A percentile compares a stretch with the other conserved stretches of the same genome.
phyloP scores from a whole-genome alignment of 73 alveolate genomes.

The Blepharisma japonicum region DNA sequence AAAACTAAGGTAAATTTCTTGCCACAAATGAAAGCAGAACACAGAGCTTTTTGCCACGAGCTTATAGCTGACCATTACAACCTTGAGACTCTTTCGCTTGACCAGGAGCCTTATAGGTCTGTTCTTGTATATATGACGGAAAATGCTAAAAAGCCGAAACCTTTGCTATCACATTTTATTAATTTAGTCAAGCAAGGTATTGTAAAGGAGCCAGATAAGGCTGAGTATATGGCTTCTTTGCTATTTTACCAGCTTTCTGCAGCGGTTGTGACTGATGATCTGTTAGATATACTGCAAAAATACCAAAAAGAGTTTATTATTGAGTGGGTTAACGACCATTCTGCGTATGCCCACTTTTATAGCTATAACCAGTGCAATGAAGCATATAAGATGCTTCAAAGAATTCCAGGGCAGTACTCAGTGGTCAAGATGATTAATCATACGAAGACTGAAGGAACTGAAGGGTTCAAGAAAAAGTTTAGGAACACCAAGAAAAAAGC shows the following conservation, averaged over 20 bases:
- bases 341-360: constrained; percentile 18
- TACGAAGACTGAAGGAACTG: not conserved
- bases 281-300: not conserved
- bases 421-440: constrained; percentile 14
- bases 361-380: constrained; percentile 5
- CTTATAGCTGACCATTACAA: constrained; percentile 7
- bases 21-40: constrained; percentile 29
- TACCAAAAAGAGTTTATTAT: constrained; percentile 18
- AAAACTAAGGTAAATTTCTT: constrained; percentile 18
- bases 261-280: constrained; percentile 13
- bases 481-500: constrained; percentile 7
- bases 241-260: constrained; percentile 27
- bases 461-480: constrained; percentile 20
- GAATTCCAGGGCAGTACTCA: constrained; percentile 28
- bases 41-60: constrained; percentile 25
- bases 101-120: constrained; percentile 26
- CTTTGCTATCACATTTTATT: not conserved
- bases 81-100: constrained; percentile 9
- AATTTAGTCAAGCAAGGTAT: constrained; percentile 11
- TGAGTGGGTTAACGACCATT: constrained; percentile 33
- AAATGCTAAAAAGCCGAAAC: not conserved
- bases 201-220: not conserved
- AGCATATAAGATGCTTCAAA: constrained; percentile 10
- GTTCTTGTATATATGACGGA: constrained; percentile 15
- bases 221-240: not conserved